Evolutionary conservation across 2,329 filamentous ascomycete genomes (phyloP).

Genomic region (Neophaeococcomyces aloes): DNA sequence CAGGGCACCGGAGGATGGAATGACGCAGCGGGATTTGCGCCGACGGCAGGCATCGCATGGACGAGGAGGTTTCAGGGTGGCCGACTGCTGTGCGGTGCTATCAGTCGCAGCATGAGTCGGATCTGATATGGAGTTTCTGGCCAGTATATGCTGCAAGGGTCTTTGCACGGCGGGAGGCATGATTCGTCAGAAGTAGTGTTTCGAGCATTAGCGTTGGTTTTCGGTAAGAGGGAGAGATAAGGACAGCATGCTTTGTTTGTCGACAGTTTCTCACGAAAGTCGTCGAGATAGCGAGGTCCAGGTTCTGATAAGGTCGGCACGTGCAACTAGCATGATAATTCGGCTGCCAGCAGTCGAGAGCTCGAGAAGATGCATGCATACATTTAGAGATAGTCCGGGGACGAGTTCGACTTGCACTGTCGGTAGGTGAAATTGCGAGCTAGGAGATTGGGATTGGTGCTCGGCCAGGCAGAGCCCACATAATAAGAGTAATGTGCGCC

Average conservation of each 20-base stretch:
- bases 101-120: background rate
- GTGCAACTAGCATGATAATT: background rate
- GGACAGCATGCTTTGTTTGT: conserved; percentile 1
- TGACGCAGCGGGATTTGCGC: conserved; percentile 21
- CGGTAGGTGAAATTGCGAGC: background rate
- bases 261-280: background rate
- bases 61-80: conserved; percentile 9
- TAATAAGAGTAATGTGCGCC: background rate
- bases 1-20: conserved; percentile 8
- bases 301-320: conserved; percentile 6
- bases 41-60: conserved; percentile 21
- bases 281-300: background rate
- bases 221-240: conserved; percentile 10
- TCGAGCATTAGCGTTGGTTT: conserved; percentile 1
- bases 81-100: conserved; percentile 4
- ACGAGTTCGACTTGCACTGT: background rate
- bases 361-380: background rate
- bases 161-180: conserved; percentile 5
- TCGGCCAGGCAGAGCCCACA: background rate
- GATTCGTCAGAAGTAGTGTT: conserved; percentile 1
- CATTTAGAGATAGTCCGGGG: background rate
- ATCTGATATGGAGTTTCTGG: conserved; percentile 7
- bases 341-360: background rate
- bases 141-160: conserved; percentile 9
- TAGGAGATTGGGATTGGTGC: conserved; percentile 4